Evolutionary conservation across 2,329 filamentous ascomycete species (phyloP).

Genomic region (Calonectria henricotiae): DNA sequence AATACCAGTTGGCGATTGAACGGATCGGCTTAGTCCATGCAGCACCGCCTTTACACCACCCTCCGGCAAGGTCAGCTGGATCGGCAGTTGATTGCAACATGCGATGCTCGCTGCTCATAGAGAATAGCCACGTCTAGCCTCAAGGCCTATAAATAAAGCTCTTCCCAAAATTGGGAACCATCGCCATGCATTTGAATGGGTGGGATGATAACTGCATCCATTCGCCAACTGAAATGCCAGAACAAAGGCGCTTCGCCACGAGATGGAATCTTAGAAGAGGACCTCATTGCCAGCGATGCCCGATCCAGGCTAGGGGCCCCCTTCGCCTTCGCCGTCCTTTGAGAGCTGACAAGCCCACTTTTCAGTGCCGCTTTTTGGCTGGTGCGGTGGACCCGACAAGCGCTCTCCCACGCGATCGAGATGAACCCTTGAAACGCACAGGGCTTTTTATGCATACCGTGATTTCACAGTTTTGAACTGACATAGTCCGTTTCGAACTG

Average conservation of each 20-base stretch:
- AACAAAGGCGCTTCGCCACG: conserved; percentile 30
- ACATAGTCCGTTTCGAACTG: background rate
- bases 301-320: conserved; percentile 18
- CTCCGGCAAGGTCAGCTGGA: conserved; percentile 18
- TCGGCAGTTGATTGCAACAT: conserved; percentile 12
- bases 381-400: conserved; percentile 3
- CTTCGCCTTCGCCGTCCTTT: conserved; percentile 8
- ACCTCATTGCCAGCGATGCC: conserved; percentile 10
- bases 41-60: conserved; percentile 3
- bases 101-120: background rate
- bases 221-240: conserved; percentile 22
- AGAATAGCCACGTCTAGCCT: background rate
- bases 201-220: conserved; percentile 14
- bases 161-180: conserved; percentile 10
- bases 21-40: background rate
- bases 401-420: conserved; percentile 8
- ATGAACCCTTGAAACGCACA: conserved; percentile 18
- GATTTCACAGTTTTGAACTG: conserved; percentile 1
- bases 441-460: conserved; percentile 6
- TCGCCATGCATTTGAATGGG: conserved; percentile 16
- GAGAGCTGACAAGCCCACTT: conserved; percentile 18
- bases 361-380: conserved; percentile 20
- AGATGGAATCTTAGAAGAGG: conserved; percentile 38
- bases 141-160: conserved; percentile 27
- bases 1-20: conserved; percentile 19